phyloP scores from a whole-genome alignment of 768 basidiomycete genomes.

The Mrakia hoshinonis region DNA sequence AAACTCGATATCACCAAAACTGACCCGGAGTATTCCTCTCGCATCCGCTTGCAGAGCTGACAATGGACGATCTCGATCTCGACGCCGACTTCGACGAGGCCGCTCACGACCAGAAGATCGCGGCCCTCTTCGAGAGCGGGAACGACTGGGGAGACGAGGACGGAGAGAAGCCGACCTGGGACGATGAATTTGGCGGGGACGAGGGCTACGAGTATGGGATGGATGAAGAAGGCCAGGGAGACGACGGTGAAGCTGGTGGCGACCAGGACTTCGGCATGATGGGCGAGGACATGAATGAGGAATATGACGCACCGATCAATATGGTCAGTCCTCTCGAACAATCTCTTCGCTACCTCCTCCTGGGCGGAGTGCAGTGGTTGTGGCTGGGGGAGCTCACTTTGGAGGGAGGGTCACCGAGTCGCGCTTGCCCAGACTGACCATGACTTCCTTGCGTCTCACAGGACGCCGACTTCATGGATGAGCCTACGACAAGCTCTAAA shows the following conservation, averaged over 20 bases:
- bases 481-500: constrained; percentile 13
- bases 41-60: not conserved
- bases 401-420: no score
- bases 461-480: constrained; percentile 40
- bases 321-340: constrained; percentile 33
- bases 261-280: no score
- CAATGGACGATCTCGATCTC: constrained; percentile 62
- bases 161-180: constrained; percentile 75
- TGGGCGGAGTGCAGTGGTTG: no score
- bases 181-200: constrained; percentile 64
- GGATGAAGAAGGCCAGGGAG: constrained; percentile 34
- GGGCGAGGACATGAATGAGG: constrained; percentile 30
- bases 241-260: constrained; percentile 41
- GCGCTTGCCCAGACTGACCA: constrained; percentile 3
- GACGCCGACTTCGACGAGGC: constrained; percentile 90
- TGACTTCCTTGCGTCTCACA: constrained; percentile 11
- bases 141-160: constrained; percentile 34
- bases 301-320: constrained; percentile 48
- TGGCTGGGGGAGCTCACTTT: no score
- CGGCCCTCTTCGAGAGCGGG: constrained; percentile 46
- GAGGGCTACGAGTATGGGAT: constrained; percentile 40
- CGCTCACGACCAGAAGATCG: constrained; percentile 75
- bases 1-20: not conserved
- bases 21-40: not conserved
- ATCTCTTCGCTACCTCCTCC: not conserved